Percentiles rank a stretch among this genome's conserved stretches.
phyloP scores from a whole-genome alignment of 2,329 filamentous ascomycete genomes.

The Phaeosphaeriaceae sp. region DNA sequence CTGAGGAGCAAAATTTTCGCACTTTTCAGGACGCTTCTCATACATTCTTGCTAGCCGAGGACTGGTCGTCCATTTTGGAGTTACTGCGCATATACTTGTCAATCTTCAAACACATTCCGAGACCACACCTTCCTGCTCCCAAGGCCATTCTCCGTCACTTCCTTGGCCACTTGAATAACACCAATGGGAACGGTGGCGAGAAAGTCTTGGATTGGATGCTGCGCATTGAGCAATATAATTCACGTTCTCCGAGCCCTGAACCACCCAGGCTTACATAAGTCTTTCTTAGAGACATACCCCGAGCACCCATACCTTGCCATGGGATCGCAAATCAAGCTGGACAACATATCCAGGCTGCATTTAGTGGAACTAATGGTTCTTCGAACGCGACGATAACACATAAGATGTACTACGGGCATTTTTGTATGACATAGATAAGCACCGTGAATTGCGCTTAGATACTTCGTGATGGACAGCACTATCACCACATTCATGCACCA shows the following conservation, averaged over 20 bases:
- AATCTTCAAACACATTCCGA: conserved; percentile 20
- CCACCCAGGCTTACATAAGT: too few relatives aligned
- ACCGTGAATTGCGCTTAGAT: too few relatives aligned
- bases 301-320: too few relatives aligned
- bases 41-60: conserved; percentile 28
- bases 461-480: too few relatives aligned
- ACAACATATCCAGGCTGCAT: not conserved
- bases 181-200: not conserved
- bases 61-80: conserved; percentile 26
- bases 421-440: not conserved
- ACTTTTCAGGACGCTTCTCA: conserved; percentile 29
- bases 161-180: not conserved
- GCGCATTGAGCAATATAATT: too few relatives aligned
- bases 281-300: not conserved
- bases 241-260: not conserved
- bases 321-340: too few relatives aligned
- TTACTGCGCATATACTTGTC: conserved; percentile 34
- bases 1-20: conserved; percentile 22
- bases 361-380: not conserved
- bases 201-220: not conserved
- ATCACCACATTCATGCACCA: too few relatives aligned
- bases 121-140: not conserved
- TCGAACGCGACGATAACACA: too few relatives aligned
- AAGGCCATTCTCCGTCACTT: not conserved
- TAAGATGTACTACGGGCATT: not conserved